Evolutionary conservation across 306 rosid genomes (phyloP).

Genomic region (Vigna reflexopilosa): DNA sequence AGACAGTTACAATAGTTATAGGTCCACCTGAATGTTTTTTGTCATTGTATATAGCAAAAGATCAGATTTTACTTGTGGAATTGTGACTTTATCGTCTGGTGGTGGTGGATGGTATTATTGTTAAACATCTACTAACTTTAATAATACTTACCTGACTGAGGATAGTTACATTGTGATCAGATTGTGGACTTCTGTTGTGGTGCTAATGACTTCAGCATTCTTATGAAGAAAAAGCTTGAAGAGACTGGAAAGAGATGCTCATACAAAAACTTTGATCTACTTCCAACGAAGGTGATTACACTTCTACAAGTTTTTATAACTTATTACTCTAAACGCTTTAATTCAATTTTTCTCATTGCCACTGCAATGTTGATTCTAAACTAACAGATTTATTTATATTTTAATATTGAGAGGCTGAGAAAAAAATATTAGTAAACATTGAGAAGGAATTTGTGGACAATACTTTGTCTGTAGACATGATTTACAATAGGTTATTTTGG

Average conservation of each 20-base stretch:
- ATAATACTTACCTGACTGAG: slow-evolving; percentile 45
- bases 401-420: background rate
- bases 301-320: slow-evolving; percentile 22
- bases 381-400: background rate
- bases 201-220: slow-evolving; percentile 87
- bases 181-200: slow-evolving; percentile 97
- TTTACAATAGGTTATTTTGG: background rate
- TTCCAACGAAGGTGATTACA: slow-evolving; percentile 79
- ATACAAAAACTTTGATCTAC: slow-evolving; percentile 75
- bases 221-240: slow-evolving; percentile 85
- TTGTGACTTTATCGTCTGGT: slow-evolving; percentile 1
- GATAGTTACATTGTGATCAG: slow-evolving; percentile 58
- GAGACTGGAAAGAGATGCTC: slow-evolving; percentile 79
- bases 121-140: slow-evolving; percentile 1
- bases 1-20: background rate
- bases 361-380: slow-evolving; percentile 2
- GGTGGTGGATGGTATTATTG: slow-evolving; percentile 26
- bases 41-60: slow-evolving; percentile 6
- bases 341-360: slow-evolving; percentile 5
- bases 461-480: background rate
- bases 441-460: background rate
- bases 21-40: slow-evolving; percentile 11
- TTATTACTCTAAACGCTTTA: background rate
- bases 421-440: background rate
- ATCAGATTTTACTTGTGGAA: slow-evolving; percentile 18